Percentiles rank a stretch among this genome's conserved stretches.
Evolutionary conservation across 208 protist species (phyloP).

Genomic region (Trypanosoma brucei): DNA sequence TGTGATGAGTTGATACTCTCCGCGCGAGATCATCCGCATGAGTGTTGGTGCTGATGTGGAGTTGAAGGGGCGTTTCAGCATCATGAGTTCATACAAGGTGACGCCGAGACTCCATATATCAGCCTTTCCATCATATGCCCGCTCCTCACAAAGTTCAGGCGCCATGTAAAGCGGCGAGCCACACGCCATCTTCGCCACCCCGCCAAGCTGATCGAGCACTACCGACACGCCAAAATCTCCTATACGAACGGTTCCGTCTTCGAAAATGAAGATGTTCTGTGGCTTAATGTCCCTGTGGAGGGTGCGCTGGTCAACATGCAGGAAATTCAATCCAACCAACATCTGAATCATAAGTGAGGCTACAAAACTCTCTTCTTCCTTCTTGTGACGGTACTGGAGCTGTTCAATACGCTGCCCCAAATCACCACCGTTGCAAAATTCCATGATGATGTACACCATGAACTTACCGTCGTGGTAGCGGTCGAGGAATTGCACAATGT

Average conservation of each 20-base stretch:
- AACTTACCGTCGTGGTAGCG: slow-evolving; percentile 46
- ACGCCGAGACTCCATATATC: slow-evolving; percentile 96
- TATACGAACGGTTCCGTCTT: slow-evolving; percentile 53
- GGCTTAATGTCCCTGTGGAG: slow-evolving; percentile 59
- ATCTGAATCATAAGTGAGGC: slow-evolving; percentile 55
- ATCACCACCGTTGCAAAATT: slow-evolving; percentile 76
- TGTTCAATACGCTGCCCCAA: slow-evolving; percentile 41
- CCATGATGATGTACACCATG: slow-evolving; percentile 78
- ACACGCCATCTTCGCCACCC: slow-evolving; percentile 56
- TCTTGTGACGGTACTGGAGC: slow-evolving; percentile 4
- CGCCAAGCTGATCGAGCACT: slow-evolving; percentile 37
- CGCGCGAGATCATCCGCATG: slow-evolving; percentile 22
- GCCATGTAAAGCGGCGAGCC: slow-evolving; percentile 90
- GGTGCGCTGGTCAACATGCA: slow-evolving; percentile 37
- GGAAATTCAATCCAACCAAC: slow-evolving; percentile 23
- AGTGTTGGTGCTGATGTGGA: slow-evolving; percentile 27
- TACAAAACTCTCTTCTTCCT: slow-evolving; percentile 40
- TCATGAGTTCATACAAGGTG: slow-evolving; percentile 91
- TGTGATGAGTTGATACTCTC: slow-evolving; percentile 15
- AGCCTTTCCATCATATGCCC: slow-evolving; percentile 87
- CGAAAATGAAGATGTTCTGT: slow-evolving; percentile 62
- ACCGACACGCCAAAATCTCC: slow-evolving; percentile 85
- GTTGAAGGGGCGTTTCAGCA: slow-evolving; percentile 52
- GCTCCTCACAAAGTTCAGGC: slow-evolving; percentile 88
- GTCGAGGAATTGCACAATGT: slow-evolving; percentile 59